These are phyloP conservation scores for Pseudopithomyces chartarum DNA, from an alignment of 2,329 filamentous ascomycete species.

Conservation along the genomic window DNA sequence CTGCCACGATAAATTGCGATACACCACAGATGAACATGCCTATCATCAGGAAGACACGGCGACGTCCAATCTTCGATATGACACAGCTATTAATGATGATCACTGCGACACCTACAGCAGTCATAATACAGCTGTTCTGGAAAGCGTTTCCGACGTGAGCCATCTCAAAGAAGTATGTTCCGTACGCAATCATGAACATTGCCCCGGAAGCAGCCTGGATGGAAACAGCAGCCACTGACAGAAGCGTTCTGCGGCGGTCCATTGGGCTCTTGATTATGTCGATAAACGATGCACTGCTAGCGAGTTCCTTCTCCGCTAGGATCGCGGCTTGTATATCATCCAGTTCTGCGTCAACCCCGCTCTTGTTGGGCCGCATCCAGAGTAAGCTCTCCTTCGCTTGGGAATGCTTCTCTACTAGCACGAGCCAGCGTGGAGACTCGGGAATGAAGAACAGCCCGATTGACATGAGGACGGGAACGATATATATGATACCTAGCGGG, in stretches of 20 bases:
- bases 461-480: slow-evolving; percentile 55
- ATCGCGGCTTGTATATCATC: slow-evolving; percentile 35
- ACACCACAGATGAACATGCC: slow-evolving; percentile 62
- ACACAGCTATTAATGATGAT: slow-evolving; percentile 59
- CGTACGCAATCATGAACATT: slow-evolving; percentile 52
- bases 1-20: slow-evolving; percentile 59
- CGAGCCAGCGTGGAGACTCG: slow-evolving; percentile 53
- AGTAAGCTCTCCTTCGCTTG: slow-evolving; percentile 26
- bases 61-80: slow-evolving; percentile 59
- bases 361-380: slow-evolving; percentile 34
- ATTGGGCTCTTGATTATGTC: slow-evolving; percentile 59
- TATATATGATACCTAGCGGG: slow-evolving; percentile 59
- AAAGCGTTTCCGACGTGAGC: slow-evolving; percentile 51
- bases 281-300: slow-evolving; percentile 55
- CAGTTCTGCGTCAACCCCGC: slow-evolving; percentile 26
- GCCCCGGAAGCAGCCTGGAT: slow-evolving; percentile 60
- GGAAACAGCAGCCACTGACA: slow-evolving; percentile 55
- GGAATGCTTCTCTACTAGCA: slow-evolving; percentile 24
- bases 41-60: slow-evolving; percentile 58
- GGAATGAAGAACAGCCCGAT: slow-evolving; percentile 45
- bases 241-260: slow-evolving; percentile 56
- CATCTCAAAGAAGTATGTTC: slow-evolving; percentile 43
- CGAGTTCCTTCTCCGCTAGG: slow-evolving; percentile 48
- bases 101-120: slow-evolving; percentile 58
- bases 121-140: slow-evolving; percentile 61